Percentiles rank a stretch among this genome's conserved stretches.
Evolutionary conservation across 148 eudicot species (phyloP).

Genomic region (Camellia japonica): DNA sequence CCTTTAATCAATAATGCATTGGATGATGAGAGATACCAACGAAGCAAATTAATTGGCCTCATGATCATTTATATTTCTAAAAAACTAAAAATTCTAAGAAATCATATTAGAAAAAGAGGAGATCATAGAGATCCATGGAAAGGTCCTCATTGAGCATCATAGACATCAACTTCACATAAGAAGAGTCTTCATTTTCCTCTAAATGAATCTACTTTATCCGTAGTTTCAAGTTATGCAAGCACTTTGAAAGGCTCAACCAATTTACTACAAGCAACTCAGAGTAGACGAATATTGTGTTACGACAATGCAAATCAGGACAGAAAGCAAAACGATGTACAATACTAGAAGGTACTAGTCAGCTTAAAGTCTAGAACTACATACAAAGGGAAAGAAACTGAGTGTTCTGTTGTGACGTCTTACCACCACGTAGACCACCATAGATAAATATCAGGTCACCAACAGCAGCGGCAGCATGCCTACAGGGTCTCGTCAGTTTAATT

Average conservation of each 20-base stretch:
- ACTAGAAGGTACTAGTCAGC: neutral
- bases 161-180: no score
- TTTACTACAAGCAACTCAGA: neutral
- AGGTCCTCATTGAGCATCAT: no score
- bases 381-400: neutral
- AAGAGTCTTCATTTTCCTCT: no score
- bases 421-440: conserved; percentile 96
- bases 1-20: no score
- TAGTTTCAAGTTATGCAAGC: no score
- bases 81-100: no score
- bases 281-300: neutral
- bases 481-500: conserved; percentile 90
- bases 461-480: conserved; percentile 99
- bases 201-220: no score
- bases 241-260: neutral
- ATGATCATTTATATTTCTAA: no score
- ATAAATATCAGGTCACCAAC: conserved; percentile 86
- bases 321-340: neutral
- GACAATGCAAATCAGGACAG: neutral
- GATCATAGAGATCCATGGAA: no score
- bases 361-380: neutral
- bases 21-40: no score
- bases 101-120: no score
- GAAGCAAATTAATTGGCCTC: no score
- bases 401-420: conserved; percentile 38